Conservation (phyloP, 192 early-diverging fungal genomes). For the Entomortierella chlamydospora region DNA sequence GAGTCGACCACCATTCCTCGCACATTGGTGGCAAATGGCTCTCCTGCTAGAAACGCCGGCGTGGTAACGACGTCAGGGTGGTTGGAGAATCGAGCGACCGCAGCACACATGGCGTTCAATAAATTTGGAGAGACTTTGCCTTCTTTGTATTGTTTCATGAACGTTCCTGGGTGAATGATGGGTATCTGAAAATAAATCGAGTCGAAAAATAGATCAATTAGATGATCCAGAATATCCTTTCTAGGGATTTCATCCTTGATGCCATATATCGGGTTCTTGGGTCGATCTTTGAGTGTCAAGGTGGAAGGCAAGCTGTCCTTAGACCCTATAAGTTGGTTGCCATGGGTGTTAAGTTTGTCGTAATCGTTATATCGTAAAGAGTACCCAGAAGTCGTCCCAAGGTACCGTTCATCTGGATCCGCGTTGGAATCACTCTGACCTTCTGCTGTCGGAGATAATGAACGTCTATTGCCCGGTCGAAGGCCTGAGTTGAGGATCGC, state of each 20-base stretch:
- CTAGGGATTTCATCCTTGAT: conserved; percentile 55
- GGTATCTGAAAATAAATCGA: conserved; percentile 57
- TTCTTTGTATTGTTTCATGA: conserved; percentile 57
- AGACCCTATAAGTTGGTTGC: conserved; percentile 3
- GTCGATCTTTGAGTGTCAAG: conserved; percentile 15
- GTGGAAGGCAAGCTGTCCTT: conserved; percentile 29
- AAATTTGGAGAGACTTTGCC: conserved; percentile 59
- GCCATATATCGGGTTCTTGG: conserved; percentile 39
- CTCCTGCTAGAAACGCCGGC: conserved; percentile 63
- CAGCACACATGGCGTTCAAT: conserved; percentile 58
- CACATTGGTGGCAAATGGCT: conserved; percentile 63
- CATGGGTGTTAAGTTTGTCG: conserved; percentile 24
- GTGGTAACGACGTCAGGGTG: conserved; percentile 57
- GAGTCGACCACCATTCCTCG: conserved; percentile 50
- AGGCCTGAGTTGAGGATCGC: conserved; percentile 22
- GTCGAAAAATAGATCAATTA: conserved; percentile 60
- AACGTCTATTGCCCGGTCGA: conserved; percentile 28
- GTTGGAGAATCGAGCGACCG: conserved; percentile 63
- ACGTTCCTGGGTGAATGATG: conserved; percentile 62
- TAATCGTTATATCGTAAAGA: conserved; percentile 26
- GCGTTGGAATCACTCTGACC: conserved; percentile 3
- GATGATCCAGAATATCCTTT: conserved; percentile 61
- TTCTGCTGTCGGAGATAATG: conserved; percentile 1
- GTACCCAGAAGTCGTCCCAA: conserved; percentile 44
- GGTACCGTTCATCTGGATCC: conserved; percentile 45